Base-by-base conservation (phyloP, 108 stramenopile species). In the Stephanodiscus minutulus region DNA sequence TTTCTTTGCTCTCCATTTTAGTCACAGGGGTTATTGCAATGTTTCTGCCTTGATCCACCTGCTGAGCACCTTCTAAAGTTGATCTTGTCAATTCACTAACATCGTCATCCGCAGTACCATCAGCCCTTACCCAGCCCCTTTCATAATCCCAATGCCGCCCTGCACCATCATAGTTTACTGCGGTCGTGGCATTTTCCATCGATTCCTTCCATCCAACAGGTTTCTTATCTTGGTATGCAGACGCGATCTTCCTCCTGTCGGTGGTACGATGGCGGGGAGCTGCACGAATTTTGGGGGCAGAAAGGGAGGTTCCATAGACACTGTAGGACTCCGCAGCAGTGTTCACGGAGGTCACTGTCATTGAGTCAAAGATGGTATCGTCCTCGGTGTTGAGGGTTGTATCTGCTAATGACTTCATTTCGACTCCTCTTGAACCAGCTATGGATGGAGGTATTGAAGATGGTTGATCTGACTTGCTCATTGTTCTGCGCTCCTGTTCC, bases 81-180 rank as follows among this genome's bases (percentile, higher is more conserved):
- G 54, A 64, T 52, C 59, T 67, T 0, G 71, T 74, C 62, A 71
- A 74, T 8, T 60, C 78, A 44, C 77, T 70, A 27, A 72, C 69
- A 67, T 83, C 83, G 52, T 81, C 77, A 46, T 73, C 63, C 4
- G 53, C 36, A 25, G 29, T 68, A 9, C 58, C 63, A 24, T 76
- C 69, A 12, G 76, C 74, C 29, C 71, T 76, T 7, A 70, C 64
- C 88, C 87, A 92, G 41, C 91, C 91, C 20, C 62, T 62, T 24
- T 83, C 76, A n/a, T 85, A 87, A 82, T 91, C 76, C 90, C 90
- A 91, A 10, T 65, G 37, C 18, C 82, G 76, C 25, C 64, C 79
- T 25, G 68, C 72, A 50, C 67, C 76, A 24, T 56, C 50, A 44
- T 44, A 44, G 43, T 44, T 44, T 13, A 15, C 43, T 29, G 89